Evolutionary conservation across 331 rosid genomes (phyloP).

Genomic region (Spiraea crenata): DNA sequence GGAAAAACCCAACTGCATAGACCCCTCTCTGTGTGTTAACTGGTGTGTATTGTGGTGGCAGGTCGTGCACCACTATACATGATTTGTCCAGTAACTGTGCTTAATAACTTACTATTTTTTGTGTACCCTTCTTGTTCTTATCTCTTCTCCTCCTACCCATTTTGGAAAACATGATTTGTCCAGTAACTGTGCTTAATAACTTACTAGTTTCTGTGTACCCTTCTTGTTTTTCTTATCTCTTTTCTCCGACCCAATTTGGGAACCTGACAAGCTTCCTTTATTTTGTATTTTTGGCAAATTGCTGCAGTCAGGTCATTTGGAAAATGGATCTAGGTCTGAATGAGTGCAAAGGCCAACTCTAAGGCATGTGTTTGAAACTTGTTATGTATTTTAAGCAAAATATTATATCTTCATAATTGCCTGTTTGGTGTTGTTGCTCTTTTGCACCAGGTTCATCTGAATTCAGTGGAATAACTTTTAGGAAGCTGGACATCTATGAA

Average conservation of each 20-base stretch:
- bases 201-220: conserved; percentile 42
- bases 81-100: conserved; percentile 78
- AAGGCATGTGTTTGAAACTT: conserved; percentile 45
- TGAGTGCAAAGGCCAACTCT: conserved; percentile 41
- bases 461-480: conserved; percentile 7
- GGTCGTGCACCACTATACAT: conserved; percentile 86
- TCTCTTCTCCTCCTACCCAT: conserved; percentile 8
- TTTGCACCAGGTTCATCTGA: conserved; percentile 51
- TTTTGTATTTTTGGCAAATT: conserved; percentile 54
- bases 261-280: conserved; percentile 31
- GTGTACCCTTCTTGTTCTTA: conserved; percentile 28
- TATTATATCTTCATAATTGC: conserved; percentile 58
- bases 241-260: conserved; percentile 20
- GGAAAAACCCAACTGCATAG: not conserved
- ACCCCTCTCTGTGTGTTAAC: conserved; percentile 42
- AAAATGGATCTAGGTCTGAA: conserved; percentile 66
- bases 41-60: conserved; percentile 84
- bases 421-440: conserved; percentile 45
- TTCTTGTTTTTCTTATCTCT: conserved; percentile 16
- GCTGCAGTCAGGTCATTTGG: conserved; percentile 34
- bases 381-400: conserved; percentile 20
- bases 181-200: conserved; percentile 73
- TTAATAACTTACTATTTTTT: conserved; percentile 53
- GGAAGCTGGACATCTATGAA: not conserved
- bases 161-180: conserved; percentile 47